phyloP scores from a whole-genome alignment of 306 rosid genomes.

The Luffa aegyptiaca region DNA sequence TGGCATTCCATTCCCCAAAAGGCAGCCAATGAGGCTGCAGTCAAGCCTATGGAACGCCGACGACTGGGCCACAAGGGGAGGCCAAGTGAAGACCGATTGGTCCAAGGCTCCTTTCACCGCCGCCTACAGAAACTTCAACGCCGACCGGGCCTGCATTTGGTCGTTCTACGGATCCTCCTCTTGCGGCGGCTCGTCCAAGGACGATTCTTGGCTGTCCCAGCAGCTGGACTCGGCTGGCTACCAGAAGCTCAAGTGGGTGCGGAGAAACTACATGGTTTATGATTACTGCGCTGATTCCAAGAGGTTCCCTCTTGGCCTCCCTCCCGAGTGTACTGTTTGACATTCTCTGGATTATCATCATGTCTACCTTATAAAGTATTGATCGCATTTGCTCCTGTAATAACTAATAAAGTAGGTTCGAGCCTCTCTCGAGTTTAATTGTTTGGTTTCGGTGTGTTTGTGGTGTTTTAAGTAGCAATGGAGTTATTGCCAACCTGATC shows the following conservation, averaged over 20 bases:
- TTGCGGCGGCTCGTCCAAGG: conserved; percentile 23
- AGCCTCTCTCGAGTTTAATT: too few species aligned
- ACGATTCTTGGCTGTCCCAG: conserved; percentile 30
- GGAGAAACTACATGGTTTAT: conserved; percentile 53
- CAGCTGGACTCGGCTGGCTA: conserved; percentile 30
- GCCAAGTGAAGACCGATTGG: conserved; percentile 68
- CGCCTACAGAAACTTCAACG: conserved; percentile 38
- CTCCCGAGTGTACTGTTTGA: conserved; percentile 31
- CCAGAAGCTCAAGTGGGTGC: conserved; percentile 47
- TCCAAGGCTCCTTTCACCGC: conserved; percentile 50
- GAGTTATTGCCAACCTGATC: too few species aligned
- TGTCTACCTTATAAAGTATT: too few species aligned
- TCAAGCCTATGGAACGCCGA: conserved; percentile 67
- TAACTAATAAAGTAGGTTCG: too few species aligned
- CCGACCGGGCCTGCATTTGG: conserved; percentile 40
- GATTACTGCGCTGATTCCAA: conserved; percentile 47
- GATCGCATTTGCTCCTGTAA: too few species aligned
- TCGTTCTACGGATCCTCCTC: conserved; percentile 30
- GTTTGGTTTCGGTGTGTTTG: too few species aligned
- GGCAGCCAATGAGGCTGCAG: conserved; percentile 43
- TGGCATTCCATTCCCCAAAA: conserved; percentile 45
- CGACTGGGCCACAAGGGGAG: conserved; percentile 76
- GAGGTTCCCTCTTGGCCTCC: conserved; percentile 60
- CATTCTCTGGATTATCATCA: too few species aligned
- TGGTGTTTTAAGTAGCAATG: too few species aligned